A percentile compares a stretch with the other conserved stretches of the same genome.
Conservation (phyloP, 805 yeast species). For the Yamadazyma takamatsuzukensis region DNA sequence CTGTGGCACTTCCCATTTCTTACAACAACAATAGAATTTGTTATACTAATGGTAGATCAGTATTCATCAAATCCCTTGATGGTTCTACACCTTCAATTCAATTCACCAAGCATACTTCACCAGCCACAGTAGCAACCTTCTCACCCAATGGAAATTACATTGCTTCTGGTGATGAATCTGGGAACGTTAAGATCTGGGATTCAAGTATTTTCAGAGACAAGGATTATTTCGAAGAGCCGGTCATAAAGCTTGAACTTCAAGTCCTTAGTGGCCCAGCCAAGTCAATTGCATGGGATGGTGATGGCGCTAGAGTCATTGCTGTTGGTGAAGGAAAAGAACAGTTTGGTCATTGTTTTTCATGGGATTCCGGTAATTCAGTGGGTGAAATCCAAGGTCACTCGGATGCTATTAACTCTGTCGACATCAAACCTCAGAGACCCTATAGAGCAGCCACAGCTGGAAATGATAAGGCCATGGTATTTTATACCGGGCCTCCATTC, state of each 20-base stretch:
- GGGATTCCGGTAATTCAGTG: conserved; percentile 94
- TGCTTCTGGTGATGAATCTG: conserved; percentile 91
- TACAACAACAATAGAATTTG: conserved; percentile 78
- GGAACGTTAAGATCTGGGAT: conserved; percentile 89
- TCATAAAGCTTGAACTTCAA: conserved; percentile 73
- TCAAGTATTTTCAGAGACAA: conserved; percentile 25
- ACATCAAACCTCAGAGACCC: conserved; percentile 83
- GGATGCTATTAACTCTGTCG: conserved; percentile 76
- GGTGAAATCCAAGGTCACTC: conserved; percentile 96
- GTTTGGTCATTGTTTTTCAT: conserved; percentile 88
- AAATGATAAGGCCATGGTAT: conserved; percentile 83
- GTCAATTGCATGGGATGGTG: conserved; percentile 91
- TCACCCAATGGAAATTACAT: conserved; percentile 87
- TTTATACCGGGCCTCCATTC: conserved; percentile 91
- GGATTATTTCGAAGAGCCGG: conserved; percentile 29
- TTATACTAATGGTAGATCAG: conserved; percentile 78
- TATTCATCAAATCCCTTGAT: conserved; percentile 64
- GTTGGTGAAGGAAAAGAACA: conserved; percentile 93
- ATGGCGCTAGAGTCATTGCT: conserved; percentile 78
- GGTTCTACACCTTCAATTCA: conserved; percentile 45
- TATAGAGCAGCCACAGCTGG: conserved; percentile 90
- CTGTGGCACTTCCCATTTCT: conserved; percentile 65
- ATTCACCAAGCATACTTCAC: conserved; percentile 65
- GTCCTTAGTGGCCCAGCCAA: conserved; percentile 77
- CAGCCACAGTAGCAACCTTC: conserved; percentile 81